Base-by-base conservation (phyloP, 495 filamentous ascomycete genomes). In the Rostrohypoxylon terebratum region DNA sequence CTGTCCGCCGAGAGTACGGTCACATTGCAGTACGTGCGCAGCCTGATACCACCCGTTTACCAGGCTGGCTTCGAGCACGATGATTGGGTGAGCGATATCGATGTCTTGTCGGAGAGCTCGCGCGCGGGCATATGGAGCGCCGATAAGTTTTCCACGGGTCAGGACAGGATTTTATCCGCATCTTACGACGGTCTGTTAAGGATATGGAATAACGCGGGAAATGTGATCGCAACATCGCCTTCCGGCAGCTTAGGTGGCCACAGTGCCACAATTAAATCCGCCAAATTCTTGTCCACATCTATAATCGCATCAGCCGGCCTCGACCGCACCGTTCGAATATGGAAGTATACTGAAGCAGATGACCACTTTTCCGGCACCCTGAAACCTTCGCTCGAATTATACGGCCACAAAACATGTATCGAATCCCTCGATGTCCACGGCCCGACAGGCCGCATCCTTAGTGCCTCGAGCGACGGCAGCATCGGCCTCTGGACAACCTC, bases 81-180 rank as follows among this genome's bases (percentile, higher is more conserved):
- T 75, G 95, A 98, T 75, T 99, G 96, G 96, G 92, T 99, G 34
- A 92, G 91, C 78, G 85, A 88, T n/a, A 91, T 97, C n/a, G 93
- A 97, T 75, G 89, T 97, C 4, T 86, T 95, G 18, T 94, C 92
- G 0, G 78, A 72, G 18, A 88, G 85, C 36, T 93, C 90, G 13
- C 79, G 83, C 44, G 89, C 91, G 20, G 89, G 84, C 20, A 81
- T 79, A 47, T 90, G 88, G 88, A 79, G 77, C 16, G 78, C 79
- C 78, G 66, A 80, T 55, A 68, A 72, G 62, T 75, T 87, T 79
- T 74, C 79, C 71, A 59, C 77, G 64, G 81, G 82, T 58, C 81
- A 82, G 40, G 82, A 84, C 23, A 84, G 93, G 45, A 91, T 98
- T 62, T 81, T 97, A n/a, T 94, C 93, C 0, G 94, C 89, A 10